These are phyloP conservation scores for Pseudozyma sp. DNA, from an alignment of 1,284 basidiomycete genomes.

Conservation along the genomic window DNA sequence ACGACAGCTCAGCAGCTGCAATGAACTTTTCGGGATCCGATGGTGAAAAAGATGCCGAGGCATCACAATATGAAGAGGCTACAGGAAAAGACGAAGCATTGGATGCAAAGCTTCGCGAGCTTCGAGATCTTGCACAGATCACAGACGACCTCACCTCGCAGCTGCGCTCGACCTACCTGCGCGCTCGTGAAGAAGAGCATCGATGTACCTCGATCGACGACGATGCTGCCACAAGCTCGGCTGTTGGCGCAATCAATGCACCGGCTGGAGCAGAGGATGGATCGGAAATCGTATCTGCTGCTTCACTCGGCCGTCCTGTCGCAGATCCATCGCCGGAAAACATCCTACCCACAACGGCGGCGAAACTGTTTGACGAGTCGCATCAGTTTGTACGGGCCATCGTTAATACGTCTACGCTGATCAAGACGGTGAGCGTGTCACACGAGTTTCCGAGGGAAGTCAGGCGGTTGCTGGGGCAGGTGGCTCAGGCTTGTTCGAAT, in stretches of 20 bases:
- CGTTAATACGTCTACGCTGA: constrained; percentile 57
- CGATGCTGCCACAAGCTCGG: not conserved
- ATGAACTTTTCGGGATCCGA: constrained; percentile 1
- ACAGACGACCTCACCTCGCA: constrained; percentile 46
- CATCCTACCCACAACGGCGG: constrained; percentile 28
- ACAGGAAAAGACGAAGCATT: not conserved
- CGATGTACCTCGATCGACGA: constrained; percentile 15
- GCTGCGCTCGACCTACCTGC: constrained; percentile 44
- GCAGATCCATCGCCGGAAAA: constrained; percentile 22
- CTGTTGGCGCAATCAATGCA: not conserved
- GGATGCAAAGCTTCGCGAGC: constrained; percentile 21
- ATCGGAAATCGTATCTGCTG: not conserved
- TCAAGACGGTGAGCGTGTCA: constrained; percentile 50
- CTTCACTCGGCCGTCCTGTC: not conserved
- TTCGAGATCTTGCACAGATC: constrained; percentile 27
- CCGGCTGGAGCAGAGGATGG: not conserved
- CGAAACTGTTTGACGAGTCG: constrained; percentile 54
- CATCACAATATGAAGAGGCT: not conserved
- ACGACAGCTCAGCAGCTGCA: not conserved
- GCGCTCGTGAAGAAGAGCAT: constrained; percentile 39
- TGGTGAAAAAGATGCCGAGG: constrained; percentile 10
- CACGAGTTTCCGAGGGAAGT: constrained; percentile 58
- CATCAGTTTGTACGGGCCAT: constrained; percentile 60
- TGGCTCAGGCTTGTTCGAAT: constrained; percentile 58
- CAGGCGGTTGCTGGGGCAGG: constrained; percentile 50